Evolutionary conservation across 1,284 basidiomycete genomes (phyloP).

Genomic region (Pterulicium gracile): DNA sequence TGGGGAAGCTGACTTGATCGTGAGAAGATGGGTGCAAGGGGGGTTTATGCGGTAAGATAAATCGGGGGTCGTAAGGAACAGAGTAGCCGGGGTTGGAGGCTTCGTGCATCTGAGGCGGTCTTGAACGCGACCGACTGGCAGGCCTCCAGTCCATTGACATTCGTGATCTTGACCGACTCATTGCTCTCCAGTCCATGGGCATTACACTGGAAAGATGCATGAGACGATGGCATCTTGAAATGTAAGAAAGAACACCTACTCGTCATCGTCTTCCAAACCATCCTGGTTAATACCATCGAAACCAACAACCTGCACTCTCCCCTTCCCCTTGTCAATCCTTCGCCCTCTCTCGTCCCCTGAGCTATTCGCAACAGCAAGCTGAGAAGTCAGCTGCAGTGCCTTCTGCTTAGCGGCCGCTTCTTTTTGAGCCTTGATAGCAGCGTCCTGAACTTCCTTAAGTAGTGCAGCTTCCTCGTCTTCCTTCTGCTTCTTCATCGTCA

Average conservation of each 20-base stretch:
- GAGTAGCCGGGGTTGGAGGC: slow-evolving; percentile 31
- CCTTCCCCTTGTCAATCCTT: slow-evolving; percentile 66
- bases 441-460: slow-evolving; percentile 8
- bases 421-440: slow-evolving; percentile 15
- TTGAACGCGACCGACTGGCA: slow-evolving; percentile 62
- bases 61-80: slow-evolving; percentile 29
- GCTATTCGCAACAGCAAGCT: slow-evolving; percentile 11
- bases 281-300: slow-evolving; percentile 72
- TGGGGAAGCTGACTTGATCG: neutral
- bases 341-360: slow-evolving; percentile 48
- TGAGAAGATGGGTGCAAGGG: neutral
- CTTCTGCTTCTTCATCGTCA: slow-evolving; percentile 82
- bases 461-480: slow-evolving; percentile 46
- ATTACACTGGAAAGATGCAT: slow-evolving; percentile 28
- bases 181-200: slow-evolving; percentile 90
- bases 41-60: slow-evolving; percentile 25
- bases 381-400: slow-evolving; percentile 9
- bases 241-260: slow-evolving; percentile 69
- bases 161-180: slow-evolving; percentile 87
- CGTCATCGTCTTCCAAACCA: slow-evolving; percentile 50
- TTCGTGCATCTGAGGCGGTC: slow-evolving; percentile 41
- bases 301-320: slow-evolving; percentile 62
- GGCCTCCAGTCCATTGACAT: slow-evolving; percentile 82
- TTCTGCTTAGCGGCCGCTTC: slow-evolving; percentile 13
- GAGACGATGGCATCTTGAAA: slow-evolving; percentile 14